These are phyloP conservation scores for Phytophthora crassamura DNA, from an alignment of 352 stramenopile species.

Conservation along the genomic window DNA sequence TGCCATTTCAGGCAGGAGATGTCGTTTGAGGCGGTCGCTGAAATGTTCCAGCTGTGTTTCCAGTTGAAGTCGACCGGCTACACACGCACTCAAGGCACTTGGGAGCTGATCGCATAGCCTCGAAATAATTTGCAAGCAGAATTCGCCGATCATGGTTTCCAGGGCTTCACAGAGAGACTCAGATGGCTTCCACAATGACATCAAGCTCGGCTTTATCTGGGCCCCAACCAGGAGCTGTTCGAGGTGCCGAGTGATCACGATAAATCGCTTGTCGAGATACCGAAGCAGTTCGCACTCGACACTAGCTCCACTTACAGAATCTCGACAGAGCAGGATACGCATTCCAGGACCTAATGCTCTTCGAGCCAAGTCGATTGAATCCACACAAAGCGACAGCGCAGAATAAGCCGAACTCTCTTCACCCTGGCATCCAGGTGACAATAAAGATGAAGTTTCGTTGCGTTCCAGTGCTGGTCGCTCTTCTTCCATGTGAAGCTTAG, in stretches of 20 bases:
- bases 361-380: conserved; percentile 54
- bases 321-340: conserved; percentile 24
- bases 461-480: neutral
- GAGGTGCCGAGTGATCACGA: conserved; percentile 27
- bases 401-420: conserved; percentile 17
- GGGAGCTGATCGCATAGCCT: conserved; percentile 64
- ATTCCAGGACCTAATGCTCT: conserved; percentile 48
- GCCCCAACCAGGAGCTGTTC: conserved; percentile 20
- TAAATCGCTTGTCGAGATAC: conserved; percentile 41
- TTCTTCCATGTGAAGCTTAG: neutral
- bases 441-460: neutral
- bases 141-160: conserved; percentile 59
- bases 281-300: conserved; percentile 48
- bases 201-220: neutral
- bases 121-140: conserved; percentile 60
- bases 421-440: neutral
- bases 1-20: conserved; percentile 22
- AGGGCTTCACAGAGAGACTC: conserved; percentile 23
- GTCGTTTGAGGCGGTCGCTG: conserved; percentile 36
- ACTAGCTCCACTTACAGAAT: conserved; percentile 19
- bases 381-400: conserved; percentile 44
- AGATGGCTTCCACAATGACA: neutral
- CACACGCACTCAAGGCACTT: conserved; percentile 30
- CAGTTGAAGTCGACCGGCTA: conserved; percentile 38
- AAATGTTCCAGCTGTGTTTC: conserved; percentile 56